These are phyloP conservation scores for Aspergillus tamarii DNA, from an alignment of 2,329 filamentous ascomycete genomes.

Conservation along the genomic window DNA sequence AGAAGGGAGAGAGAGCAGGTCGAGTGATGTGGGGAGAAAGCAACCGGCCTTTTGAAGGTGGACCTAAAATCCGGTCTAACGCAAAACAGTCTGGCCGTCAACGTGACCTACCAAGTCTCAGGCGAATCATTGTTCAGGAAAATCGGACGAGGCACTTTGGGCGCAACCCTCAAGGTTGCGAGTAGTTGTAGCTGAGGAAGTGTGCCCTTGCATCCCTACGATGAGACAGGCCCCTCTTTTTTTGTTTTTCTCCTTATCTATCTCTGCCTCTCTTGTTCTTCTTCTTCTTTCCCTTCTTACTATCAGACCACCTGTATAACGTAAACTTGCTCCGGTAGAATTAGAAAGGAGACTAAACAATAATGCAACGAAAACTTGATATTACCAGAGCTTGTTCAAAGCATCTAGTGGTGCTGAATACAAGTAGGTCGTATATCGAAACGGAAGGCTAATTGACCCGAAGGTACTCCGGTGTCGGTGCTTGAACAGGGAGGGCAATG, in stretches of 20 bases:
- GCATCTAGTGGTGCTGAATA: not conserved
- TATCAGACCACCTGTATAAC: not conserved
- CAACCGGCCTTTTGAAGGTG: constrained; percentile 47
- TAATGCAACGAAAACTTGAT: not conserved
- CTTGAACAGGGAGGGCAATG: not conserved
- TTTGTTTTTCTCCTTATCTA: not conserved
- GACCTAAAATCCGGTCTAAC: constrained; percentile 40
- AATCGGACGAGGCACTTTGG: constrained; percentile 5
- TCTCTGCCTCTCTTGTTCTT: not conserved
- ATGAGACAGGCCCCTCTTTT: constrained; percentile 3
- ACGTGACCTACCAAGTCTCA: constrained; percentile 36
- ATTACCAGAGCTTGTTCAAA: not conserved
- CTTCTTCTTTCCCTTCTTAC: not conserved
- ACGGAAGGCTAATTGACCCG: not conserved
- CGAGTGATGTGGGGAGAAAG: constrained; percentile 35
- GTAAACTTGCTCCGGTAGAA: not conserved
- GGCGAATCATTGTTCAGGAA: constrained; percentile 21
- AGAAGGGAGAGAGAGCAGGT: constrained; percentile 28
- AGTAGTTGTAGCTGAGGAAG: not conserved
- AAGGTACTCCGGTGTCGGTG: not conserved
- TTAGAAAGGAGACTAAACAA: not conserved
- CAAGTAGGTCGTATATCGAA: not conserved
- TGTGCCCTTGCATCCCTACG: constrained; percentile 8
- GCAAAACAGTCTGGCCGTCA: constrained; percentile 39
- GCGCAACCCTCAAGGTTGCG: constrained; percentile 3